These are phyloP conservation scores for Sporothrix protearum DNA, from an alignment of 2,329 filamentous ascomycete genomes.

Conservation along the genomic window DNA sequence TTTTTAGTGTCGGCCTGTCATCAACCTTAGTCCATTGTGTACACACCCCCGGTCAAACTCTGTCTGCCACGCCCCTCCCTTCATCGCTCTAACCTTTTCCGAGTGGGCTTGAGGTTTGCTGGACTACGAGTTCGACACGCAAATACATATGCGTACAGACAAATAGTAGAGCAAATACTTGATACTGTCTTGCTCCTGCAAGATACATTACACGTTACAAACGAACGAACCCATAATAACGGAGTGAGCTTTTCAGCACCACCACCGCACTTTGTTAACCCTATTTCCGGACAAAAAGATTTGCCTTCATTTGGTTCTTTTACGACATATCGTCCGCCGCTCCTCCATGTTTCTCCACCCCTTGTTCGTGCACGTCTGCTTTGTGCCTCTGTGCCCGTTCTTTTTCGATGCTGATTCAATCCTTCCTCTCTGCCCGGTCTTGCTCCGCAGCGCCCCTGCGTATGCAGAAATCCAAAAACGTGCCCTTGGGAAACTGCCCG, in stretches of 20 bases:
- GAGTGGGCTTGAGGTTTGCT: conserved; percentile 1
- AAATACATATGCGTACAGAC: too few species aligned
- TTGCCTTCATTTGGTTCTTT: neutral
- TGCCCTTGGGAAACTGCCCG: conserved; percentile 10
- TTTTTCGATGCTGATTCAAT: neutral
- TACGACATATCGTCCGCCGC: neutral
- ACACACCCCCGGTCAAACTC: neutral
- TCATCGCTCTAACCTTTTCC: neutral
- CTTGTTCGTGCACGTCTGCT: neutral
- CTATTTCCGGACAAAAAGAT: conserved; percentile 5
- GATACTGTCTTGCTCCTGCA: neutral
- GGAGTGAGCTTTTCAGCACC: conserved; percentile 2
- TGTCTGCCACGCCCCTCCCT: neutral
- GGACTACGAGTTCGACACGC: neutral
- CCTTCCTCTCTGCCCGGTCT: neutral
- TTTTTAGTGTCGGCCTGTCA: conserved; percentile 19
- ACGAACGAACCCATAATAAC: neutral
- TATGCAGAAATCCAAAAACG: conserved; percentile 15
- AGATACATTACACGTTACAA: conserved; percentile 6
- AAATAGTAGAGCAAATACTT: neutral
- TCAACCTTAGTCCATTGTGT: neutral
- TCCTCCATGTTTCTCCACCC: conserved; percentile 5
- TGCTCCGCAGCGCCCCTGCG: conserved; percentile 3
- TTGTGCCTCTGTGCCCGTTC: neutral
- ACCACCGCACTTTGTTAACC: neutral